These are phyloP conservation scores for Penicillium sp. DNA, from an alignment of 2,329 filamentous ascomycete genomes.

Conservation along the genomic window DNA sequence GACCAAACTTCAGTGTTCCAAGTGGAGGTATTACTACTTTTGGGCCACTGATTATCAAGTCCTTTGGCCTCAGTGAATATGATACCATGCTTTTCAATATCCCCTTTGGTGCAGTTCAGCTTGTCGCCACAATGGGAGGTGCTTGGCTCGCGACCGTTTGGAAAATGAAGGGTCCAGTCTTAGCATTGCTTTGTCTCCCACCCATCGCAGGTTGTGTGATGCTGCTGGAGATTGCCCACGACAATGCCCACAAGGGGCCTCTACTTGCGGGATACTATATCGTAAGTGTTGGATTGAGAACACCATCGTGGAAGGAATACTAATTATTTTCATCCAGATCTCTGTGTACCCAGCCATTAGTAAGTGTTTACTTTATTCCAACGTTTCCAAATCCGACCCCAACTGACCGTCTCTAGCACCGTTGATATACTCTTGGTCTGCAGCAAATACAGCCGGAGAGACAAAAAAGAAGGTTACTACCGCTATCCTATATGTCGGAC, in stretches of 20 bases:
- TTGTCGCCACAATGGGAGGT: conserved; percentile 58
- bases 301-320: neutral
- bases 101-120: conserved; percentile 59
- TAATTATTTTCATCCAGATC: conserved; percentile 33
- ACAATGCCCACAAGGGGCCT: conserved; percentile 45
- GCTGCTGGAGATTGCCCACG: conserved; percentile 50
- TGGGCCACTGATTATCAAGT: conserved; percentile 56
- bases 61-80: conserved; percentile 57
- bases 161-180: conserved; percentile 55
- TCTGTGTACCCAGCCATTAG: conserved; percentile 59
- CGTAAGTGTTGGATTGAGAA: conserved; percentile 12
- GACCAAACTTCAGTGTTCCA: conserved; percentile 41
- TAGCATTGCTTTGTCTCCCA: conserved; percentile 54
- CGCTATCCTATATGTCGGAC: conserved; percentile 62
- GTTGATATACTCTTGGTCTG: conserved; percentile 69
- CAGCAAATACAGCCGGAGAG: conserved; percentile 60
- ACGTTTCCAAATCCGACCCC: neutral
- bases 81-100: conserved; percentile 60
- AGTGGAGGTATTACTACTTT: conserved; percentile 60
- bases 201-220: conserved; percentile 57
- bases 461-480: conserved; percentile 68
- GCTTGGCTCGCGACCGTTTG: conserved; percentile 55
- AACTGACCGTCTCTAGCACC: conserved; percentile 45
- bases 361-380: conserved; percentile 21
- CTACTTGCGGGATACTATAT: conserved; percentile 59